A percentile compares a stretch with the other conserved stretches of the same genome.
These are phyloP conservation scores for Viridothelium virens DNA, from an alignment of 495 filamentous ascomycete species.

Conservation along the genomic window DNA sequence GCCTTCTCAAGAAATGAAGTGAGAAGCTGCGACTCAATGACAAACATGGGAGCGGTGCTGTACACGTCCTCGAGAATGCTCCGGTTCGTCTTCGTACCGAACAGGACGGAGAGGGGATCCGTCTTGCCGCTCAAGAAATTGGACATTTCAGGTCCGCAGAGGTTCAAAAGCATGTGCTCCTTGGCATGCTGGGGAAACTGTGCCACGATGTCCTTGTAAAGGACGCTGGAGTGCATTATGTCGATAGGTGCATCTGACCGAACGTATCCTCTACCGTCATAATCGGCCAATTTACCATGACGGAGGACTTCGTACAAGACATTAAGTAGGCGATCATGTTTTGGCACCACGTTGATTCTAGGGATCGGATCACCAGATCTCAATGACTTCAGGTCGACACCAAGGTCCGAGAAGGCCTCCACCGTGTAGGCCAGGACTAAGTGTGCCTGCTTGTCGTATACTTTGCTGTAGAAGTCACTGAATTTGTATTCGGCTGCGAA, in stretches of 20 bases:
- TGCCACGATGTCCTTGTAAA: background rate
- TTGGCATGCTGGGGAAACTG: background rate
- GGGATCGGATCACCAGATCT: background rate
- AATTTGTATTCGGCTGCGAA: background rate
- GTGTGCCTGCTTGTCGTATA: background rate
- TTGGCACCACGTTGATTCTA: background rate
- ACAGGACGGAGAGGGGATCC: background rate
- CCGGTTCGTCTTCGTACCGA: background rate
- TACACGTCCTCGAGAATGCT: background rate
- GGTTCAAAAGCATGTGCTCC: background rate
- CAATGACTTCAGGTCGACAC: background rate
- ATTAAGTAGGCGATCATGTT: background rate
- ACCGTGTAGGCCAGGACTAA: background rate
- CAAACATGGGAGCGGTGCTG: background rate
- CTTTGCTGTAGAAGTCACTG: background rate
- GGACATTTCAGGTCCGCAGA: background rate
- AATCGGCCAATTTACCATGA: background rate
- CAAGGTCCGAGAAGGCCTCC: background rate
- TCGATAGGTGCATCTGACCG: background rate
- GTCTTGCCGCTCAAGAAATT: background rate
- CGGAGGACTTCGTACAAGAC: background rate
- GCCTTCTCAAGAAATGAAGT: background rate
- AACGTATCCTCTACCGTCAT: background rate
- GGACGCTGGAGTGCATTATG: background rate
- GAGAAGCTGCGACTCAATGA: background rate